phyloP scores from a whole-genome alignment of 257 asterid genomes.

The Perilla frutescens region DNA sequence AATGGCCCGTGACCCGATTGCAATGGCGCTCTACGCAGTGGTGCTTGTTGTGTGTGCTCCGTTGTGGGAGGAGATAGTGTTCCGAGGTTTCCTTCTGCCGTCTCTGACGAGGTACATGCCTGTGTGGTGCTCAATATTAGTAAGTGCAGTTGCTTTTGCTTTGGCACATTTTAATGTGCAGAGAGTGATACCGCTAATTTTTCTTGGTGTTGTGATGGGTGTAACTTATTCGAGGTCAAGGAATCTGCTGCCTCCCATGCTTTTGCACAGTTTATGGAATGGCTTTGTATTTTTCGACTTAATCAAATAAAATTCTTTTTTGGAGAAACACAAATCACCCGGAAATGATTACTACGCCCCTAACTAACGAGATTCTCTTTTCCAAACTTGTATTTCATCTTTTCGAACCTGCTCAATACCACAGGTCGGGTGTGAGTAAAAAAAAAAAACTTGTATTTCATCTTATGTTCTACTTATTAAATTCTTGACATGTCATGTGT shows the following conservation, averaged over 20 bases:
- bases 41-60: conserved; percentile 92
- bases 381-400: too few relatives aligned
- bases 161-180: conserved; percentile 91
- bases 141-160: conserved; percentile 85
- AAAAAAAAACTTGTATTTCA: too few relatives aligned
- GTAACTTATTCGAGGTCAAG: conserved; percentile 79
- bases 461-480: too few relatives aligned
- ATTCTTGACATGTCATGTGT: too few relatives aligned
- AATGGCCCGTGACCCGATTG: conserved; percentile 83
- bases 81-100: conserved; percentile 88
- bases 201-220: conserved; percentile 95
- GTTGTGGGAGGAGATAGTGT: conserved; percentile 89
- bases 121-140: conserved; percentile 77
- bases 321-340: background rate
- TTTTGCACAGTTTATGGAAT: conserved; percentile 90
- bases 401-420: too few relatives aligned
- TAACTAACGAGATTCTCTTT: too few relatives aligned
- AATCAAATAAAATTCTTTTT: conserved; percentile 60
- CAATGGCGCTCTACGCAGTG: conserved; percentile 77
- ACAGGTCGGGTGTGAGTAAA: too few relatives aligned
- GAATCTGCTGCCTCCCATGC: conserved; percentile 79
- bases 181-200: conserved; percentile 81
- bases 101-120: conserved; percentile 94
- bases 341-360: too few relatives aligned
- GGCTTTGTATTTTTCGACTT: conserved; percentile 90